These are phyloP conservation scores for Ottelia alismoides DNA, from an alignment of 106 monocot genomes.

Conservation along the genomic window DNA sequence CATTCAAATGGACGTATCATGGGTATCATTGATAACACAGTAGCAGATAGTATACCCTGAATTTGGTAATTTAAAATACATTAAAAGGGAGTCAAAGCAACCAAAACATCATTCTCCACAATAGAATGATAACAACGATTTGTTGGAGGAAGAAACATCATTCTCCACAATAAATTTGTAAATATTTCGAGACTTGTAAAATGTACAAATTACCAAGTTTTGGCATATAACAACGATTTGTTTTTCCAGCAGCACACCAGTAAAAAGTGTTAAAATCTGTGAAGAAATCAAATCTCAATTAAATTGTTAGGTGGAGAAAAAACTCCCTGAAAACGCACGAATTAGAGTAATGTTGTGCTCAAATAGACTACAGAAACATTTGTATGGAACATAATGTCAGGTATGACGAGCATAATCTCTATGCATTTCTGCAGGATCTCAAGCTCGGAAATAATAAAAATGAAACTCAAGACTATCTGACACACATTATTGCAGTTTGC, in stretches of 20 bases:
- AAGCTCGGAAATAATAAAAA: not conserved
- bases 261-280: conserved; percentile 77
- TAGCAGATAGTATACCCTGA: conserved; percentile 84
- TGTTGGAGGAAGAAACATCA: too few relatives aligned
- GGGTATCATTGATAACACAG: conserved; percentile 69
- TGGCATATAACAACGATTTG: conserved; percentile 75
- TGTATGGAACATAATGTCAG: too few relatives aligned
- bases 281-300: not conserved
- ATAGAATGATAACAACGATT: too few relatives aligned
- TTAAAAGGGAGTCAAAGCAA: too few relatives aligned
- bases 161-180: too few relatives aligned
- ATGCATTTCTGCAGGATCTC: not conserved
- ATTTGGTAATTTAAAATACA: too few relatives aligned
- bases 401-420: not conserved
- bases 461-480: not conserved
- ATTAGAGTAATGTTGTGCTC: too few relatives aligned
- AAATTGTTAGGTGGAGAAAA: not conserved
- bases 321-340: too few relatives aligned
- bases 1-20: conserved; percentile 92
- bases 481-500: too few relatives aligned
- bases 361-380: too few relatives aligned
- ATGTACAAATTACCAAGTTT: conserved; percentile 75
- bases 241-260: conserved; percentile 84
- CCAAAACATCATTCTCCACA: too few relatives aligned
- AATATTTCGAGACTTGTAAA: too few relatives aligned